phyloP scores from a whole-genome alignment of 2,329 filamentous ascomycete genomes.

The Sodiomyces alkalinus region DNA sequence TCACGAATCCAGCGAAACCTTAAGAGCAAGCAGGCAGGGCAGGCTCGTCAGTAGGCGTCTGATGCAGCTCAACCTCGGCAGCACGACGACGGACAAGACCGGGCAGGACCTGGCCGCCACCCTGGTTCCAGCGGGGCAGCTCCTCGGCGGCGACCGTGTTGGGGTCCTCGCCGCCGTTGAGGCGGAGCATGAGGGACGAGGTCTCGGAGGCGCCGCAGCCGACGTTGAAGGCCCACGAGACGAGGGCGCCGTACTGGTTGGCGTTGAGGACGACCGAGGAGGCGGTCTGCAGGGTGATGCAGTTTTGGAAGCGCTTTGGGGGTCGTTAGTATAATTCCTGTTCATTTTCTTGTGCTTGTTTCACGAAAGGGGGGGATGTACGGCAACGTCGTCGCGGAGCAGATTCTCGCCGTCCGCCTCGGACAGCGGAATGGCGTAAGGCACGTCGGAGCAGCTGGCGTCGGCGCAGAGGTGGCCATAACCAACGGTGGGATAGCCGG shows the following conservation, averaged over 20 bases:
- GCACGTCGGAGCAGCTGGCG: slow-evolving; percentile 25
- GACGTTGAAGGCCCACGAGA: slow-evolving; percentile 35
- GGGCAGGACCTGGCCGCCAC: slow-evolving; percentile 19
- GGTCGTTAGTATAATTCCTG: not conserved
- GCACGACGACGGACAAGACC: slow-evolving; percentile 25
- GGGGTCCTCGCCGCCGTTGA: slow-evolving; percentile 26
- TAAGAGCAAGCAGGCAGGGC: slow-evolving; percentile 8
- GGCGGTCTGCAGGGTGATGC: slow-evolving; percentile 20
- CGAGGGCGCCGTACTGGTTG: slow-evolving; percentile 37
- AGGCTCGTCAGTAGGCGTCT: slow-evolving; percentile 3
- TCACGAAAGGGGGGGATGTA: slow-evolving; percentile 2
- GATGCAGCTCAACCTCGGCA: slow-evolving; percentile 24
- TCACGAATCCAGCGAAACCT: too few species aligned
- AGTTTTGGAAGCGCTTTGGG: slow-evolving; percentile 17
- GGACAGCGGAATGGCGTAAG: slow-evolving; percentile 28
- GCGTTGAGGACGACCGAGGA: slow-evolving; percentile 24
- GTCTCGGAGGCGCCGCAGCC: slow-evolving; percentile 24
- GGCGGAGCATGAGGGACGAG: slow-evolving; percentile 24
- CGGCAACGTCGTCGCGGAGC: slow-evolving; percentile 20
- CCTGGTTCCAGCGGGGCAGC: slow-evolving; percentile 32
- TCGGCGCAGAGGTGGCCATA: slow-evolving; percentile 33
- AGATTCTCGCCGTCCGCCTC: slow-evolving; percentile 22
- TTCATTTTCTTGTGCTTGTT: too few species aligned
- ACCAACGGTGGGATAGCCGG: slow-evolving; percentile 31
- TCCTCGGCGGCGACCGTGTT: slow-evolving; percentile 26